Evolutionary conservation across 1,139 yeast species (phyloP).

Genomic region (Keqinozyma sinolaborantium): DNA sequence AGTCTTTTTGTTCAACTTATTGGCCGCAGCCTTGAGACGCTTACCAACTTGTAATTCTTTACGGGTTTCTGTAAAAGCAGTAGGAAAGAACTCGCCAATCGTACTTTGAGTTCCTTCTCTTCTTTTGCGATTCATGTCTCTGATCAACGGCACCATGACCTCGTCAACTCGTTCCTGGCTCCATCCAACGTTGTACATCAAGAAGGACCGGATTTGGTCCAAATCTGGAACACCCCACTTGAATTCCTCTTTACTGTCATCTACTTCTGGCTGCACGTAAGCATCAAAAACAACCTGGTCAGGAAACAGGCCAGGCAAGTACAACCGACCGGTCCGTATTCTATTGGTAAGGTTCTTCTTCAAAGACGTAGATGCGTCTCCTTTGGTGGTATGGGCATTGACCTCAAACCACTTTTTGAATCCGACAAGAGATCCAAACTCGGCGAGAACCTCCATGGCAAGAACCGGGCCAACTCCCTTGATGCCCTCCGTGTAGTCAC

Average conservation of each 20-base stretch:
- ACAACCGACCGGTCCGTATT: slow-evolving; percentile 58
- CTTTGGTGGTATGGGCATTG: slow-evolving; percentile 17
- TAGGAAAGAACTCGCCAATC: slow-evolving; percentile 58
- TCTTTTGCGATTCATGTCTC: slow-evolving; percentile 65
- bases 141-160: slow-evolving; percentile 81
- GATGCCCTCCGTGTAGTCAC: slow-evolving; percentile 91
- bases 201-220: slow-evolving; percentile 69
- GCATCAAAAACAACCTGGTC: slow-evolving; percentile 68
- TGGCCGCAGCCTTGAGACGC: slow-evolving; percentile 57
- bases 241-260: slow-evolving; percentile 70
- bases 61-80: slow-evolving; percentile 39
- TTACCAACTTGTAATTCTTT: slow-evolving; percentile 53
- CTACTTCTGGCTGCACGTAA: slow-evolving; percentile 78
- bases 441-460: slow-evolving; percentile 90
- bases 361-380: slow-evolving; percentile 22
- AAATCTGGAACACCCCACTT: slow-evolving; percentile 90
- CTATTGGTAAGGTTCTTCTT: slow-evolving; percentile 51
- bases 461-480: slow-evolving; percentile 92
- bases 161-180: slow-evolving; percentile 72
- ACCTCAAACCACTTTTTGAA: slow-evolving; percentile 42
- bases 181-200: slow-evolving; percentile 83
- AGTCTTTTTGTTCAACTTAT: slow-evolving; percentile 38
- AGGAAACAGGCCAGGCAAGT: slow-evolving; percentile 67
- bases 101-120: slow-evolving; percentile 55
- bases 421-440: slow-evolving; percentile 49